Conservation (phyloP, 805 yeast species). For the Deakozyma indianensis region DNA sequence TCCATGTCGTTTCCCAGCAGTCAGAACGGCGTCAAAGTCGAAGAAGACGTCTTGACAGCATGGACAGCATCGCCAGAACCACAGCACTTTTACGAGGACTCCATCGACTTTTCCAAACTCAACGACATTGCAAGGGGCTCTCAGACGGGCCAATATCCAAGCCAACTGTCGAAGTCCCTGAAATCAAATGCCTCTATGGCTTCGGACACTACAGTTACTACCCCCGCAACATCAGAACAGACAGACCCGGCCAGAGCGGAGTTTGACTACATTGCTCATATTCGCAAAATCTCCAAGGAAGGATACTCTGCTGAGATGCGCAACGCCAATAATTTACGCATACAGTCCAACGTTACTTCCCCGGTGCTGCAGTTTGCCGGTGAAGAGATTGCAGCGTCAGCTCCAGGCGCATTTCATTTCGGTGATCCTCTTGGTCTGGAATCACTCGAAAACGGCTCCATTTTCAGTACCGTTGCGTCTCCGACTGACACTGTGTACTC, state of each 20-base stretch:
- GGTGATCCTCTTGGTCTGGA: not conserved
- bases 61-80: conserved; percentile 1
- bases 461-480: not conserved
- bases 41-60: not conserved
- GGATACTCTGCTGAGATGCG: conserved; percentile 9
- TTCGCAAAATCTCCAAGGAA: conserved; percentile 38
- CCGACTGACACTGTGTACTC: not conserved
- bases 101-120: conserved; percentile 1
- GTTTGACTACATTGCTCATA: conserved; percentile 53
- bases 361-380: not conserved
- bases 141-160: not conserved
- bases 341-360: not conserved
- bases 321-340: not conserved
- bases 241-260: conserved; percentile 37
- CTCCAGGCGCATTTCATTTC: not conserved
- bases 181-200: not conserved
- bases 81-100: conserved; percentile 1
- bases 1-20: not conserved
- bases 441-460: conserved; percentile 1
- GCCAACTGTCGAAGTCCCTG: not conserved
- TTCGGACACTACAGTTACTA: not conserved
- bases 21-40: not conserved
- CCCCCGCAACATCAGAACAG: not conserved
- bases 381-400: not conserved
- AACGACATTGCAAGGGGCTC: not conserved